phyloP scores from a whole-genome alignment of 2,329 filamentous ascomycete species.

The Paracoccidioides brasiliensis region DNA sequence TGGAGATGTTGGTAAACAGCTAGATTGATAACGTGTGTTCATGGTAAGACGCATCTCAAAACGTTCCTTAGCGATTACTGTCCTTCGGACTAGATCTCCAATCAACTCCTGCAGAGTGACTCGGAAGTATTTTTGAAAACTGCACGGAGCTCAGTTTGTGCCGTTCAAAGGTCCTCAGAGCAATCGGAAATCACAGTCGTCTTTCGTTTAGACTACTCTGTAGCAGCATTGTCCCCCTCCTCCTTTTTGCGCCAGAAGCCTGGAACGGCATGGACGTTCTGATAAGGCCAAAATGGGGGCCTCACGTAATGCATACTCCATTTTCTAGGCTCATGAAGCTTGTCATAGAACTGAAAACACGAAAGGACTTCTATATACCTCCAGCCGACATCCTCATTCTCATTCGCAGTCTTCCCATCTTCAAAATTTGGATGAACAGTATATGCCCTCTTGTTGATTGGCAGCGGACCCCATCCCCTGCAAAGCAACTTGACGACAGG shows the following conservation, averaged over 20 bases:
- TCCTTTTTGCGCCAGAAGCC: not conserved
- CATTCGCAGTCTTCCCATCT: constrained; percentile 9
- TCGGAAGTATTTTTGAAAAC: no score
- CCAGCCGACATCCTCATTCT: constrained; percentile 13
- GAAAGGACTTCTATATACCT: constrained; percentile 7
- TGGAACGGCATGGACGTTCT: not conserved
- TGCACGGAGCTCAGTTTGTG: no score
- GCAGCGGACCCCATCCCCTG: constrained; percentile 7
- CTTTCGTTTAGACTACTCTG: not conserved
- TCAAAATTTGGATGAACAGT: constrained; percentile 10
- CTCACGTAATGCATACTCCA: constrained; percentile 2
- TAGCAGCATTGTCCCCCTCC: not conserved
- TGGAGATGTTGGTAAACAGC: no score
- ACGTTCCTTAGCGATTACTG: no score
- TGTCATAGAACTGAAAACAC: not conserved
- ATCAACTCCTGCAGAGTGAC: no score
- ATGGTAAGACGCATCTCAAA: no score
- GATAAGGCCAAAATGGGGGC: not conserved
- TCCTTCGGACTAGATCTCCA: no score
- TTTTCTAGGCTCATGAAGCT: not conserved
- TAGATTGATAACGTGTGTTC: no score
- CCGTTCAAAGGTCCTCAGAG: no score
- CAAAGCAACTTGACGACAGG: constrained; percentile 10
- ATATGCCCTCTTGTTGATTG: constrained; percentile 8
- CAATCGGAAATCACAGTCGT: no score